Percentiles rank a stretch among this genome's conserved stretches.
Conservation (phyloP, 495 filamentous ascomycete genomes). For the Pyrenula aspistea region DNA sequence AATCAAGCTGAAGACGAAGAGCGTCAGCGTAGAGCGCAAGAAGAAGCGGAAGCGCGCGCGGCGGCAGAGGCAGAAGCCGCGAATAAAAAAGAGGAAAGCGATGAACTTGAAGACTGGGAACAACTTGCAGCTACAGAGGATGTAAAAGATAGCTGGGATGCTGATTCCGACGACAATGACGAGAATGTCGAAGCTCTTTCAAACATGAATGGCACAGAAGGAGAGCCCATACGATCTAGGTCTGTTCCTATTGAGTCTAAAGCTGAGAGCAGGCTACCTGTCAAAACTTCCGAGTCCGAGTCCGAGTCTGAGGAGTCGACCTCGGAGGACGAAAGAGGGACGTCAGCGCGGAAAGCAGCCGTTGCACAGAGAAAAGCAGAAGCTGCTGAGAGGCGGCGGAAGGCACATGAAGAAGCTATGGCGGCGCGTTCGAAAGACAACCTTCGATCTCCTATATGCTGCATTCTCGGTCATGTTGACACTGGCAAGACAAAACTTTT, state of each 20-base stretch:
- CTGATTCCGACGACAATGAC: conserved; percentile 69
- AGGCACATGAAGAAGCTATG: conserved; percentile 80
- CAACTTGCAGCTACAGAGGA: conserved; percentile 66
- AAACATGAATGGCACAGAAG: too few species aligned
- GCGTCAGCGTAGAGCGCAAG: conserved; percentile 50
- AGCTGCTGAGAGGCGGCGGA: conserved; percentile 77
- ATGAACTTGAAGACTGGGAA: conserved; percentile 79
- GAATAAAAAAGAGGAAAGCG: conserved; percentile 41
- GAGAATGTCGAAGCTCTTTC: too few species aligned
- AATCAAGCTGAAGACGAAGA: conserved; percentile 60
- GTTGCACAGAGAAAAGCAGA: conserved; percentile 68
- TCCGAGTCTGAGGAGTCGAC: conserved; percentile 45
- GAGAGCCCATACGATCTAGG: too few species aligned
- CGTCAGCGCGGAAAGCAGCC: conserved; percentile 54
- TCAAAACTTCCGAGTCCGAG: conserved; percentile 39
- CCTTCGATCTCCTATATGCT: conserved; percentile 95
- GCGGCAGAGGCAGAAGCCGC: conserved; percentile 40
- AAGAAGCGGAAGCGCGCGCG: conserved; percentile 37
- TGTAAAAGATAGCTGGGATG: conserved; percentile 94
- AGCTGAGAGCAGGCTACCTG: too few species aligned
- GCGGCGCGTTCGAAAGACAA: conserved; percentile 88
- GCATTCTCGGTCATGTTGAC: conserved; percentile 99
- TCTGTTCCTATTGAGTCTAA: too few species aligned
- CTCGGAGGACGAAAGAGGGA: conserved; percentile 56
- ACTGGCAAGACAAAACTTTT: conserved; percentile 98